These are phyloP conservation scores for Cyamopsis tetragonoloba DNA, from an alignment of 306 rosid species.

Conservation along the genomic window DNA sequence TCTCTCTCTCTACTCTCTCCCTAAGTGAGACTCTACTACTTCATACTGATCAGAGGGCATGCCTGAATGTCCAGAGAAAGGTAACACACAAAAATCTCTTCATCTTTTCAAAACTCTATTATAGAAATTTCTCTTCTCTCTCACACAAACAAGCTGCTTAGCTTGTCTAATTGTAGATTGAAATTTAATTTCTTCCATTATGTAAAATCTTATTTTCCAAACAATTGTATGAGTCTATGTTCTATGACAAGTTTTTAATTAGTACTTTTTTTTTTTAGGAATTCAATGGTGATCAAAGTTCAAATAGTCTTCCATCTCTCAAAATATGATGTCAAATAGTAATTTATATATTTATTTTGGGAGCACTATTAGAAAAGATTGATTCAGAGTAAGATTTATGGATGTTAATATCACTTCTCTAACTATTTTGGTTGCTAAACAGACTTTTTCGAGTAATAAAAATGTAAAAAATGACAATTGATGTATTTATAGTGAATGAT, in stretches of 20 bases:
- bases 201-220: neutral
- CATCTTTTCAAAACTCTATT: neutral
- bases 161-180: too few species aligned
- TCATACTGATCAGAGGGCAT: conserved; percentile 63
- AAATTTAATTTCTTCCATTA: conserved; percentile 9
- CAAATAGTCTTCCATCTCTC: neutral
- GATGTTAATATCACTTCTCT: too few species aligned
- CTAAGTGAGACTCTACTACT: conserved; percentile 34
- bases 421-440: too few species aligned
- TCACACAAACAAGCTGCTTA: too few species aligned
- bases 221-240: neutral
- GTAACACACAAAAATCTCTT: conserved; percentile 37
- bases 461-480: neutral
- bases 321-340: too few species aligned
- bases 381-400: too few species aligned
- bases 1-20: conserved; percentile 32
- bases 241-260: neutral
- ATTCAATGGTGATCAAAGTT: neutral
- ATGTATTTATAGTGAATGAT: neutral
- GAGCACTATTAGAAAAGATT: too few species aligned
- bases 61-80: conserved; percentile 99
- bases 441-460: too few species aligned
- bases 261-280: neutral
- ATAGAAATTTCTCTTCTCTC: too few species aligned
- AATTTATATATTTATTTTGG: too few species aligned